Base-by-base conservation (phyloP, 805 yeast species). In the Cyberlindnera americana region DNA sequence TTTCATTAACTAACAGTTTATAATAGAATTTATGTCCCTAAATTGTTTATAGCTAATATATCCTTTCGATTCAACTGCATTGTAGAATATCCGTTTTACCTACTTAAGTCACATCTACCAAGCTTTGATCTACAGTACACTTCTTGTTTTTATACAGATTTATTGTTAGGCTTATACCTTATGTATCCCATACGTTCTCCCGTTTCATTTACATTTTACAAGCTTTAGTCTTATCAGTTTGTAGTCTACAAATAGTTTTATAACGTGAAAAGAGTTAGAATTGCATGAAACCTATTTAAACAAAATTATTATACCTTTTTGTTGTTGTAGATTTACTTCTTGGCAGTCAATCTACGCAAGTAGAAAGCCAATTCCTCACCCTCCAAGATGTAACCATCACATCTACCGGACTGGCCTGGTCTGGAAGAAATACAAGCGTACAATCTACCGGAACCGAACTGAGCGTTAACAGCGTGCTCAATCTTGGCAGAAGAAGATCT, bases 301-400 rank as follows among this genome's bases (percentile, higher is more conserved):
- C 44, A 39, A 34, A 40, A 42, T 44, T 37, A 36, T 34, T 40
- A 19, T 30, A 38, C 42, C 40, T 17, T 38, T 38, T 36, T 39
- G 44, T 39, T 43, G 25, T 18, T 21, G 39, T 29, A 32, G 42
- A 41, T 37, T 83, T 89, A 91, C 85, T 91, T 93, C 90, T 93
- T 91, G 72, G 96, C 95, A 73, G 96, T 82, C 77, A 93, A 81
- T 88, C 96, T 91, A 84, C 96, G 89, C 74, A 93, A 83, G 96
- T 93, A 93, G 95, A 93, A 93, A 73, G 98, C 98, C 75, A 93
- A 88, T 80, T 93, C 99, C 73, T 93, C 99, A 78, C 99, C 99
- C 82, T 93, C 99, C 73, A 93, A 86, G 77, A 93, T 84, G 95
- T 93, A 93, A 77, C 99, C 99, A 73, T 93, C 99, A 78, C 89